Percentiles rank a stretch among this genome's conserved stretches.
Evolutionary conservation across 2,329 filamentous ascomycete species (phyloP).

Genomic region (Epicoccum nigrum): DNA sequence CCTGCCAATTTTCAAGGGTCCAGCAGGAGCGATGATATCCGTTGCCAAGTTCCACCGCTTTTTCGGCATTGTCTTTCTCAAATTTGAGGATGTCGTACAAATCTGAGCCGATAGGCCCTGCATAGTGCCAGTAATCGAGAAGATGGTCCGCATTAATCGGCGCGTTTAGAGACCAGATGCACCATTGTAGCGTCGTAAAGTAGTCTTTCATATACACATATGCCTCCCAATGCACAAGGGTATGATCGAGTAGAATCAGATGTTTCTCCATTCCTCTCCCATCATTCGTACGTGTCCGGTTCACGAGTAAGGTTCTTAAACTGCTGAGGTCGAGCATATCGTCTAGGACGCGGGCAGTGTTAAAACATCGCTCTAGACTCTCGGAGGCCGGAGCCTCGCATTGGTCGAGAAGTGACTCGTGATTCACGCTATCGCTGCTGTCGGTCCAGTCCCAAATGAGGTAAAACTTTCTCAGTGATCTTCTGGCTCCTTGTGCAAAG

Average conservation of each 20-base stretch:
- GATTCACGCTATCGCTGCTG: not conserved
- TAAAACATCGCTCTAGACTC: not conserved
- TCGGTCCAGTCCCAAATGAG: not conserved
- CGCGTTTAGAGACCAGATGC: not conserved
- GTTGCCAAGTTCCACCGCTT: not conserved
- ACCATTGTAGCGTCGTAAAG: not conserved
- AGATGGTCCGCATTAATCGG: not conserved
- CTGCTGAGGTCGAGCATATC: not conserved
- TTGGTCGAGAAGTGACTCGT: not conserved
- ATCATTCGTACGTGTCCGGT: not conserved
- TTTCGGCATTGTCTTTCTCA: not conserved
- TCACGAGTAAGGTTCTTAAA: not conserved
- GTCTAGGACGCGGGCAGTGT: not conserved
- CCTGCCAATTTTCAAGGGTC: not conserved
- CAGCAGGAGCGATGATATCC: not conserved
- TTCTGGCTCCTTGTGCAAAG: not conserved
- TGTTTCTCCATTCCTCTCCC: not conserved
- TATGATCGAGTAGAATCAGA: not conserved
- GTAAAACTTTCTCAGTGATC: not conserved
- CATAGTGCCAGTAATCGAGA: not conserved
- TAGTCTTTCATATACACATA: not conserved
- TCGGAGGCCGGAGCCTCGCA: not conserved
- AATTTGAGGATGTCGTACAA: not conserved
- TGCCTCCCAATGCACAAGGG: not conserved
- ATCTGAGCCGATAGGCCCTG: not conserved